phyloP scores from a whole-genome alignment of 139 green algal genomes.

The Chlamydomonas incerta region DNA sequence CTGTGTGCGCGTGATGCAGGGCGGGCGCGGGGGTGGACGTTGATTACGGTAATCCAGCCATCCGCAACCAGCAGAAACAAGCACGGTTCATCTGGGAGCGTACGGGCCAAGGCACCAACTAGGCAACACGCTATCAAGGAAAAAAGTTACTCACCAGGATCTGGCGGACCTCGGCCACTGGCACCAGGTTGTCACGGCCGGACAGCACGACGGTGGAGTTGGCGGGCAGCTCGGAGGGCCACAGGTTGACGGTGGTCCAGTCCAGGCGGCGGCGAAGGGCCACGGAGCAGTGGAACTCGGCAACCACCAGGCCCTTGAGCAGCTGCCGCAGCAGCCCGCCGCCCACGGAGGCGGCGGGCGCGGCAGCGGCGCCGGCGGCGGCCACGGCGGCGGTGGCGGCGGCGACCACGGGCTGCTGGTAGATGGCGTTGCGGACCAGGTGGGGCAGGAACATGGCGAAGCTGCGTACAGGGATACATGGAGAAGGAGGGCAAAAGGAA shows the following conservation, averaged over 20 bases:
- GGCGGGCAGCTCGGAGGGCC: conserved; percentile 45
- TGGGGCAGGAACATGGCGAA: conserved; percentile 60
- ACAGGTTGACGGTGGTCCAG: conserved; percentile 58
- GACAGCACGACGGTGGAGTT: conserved; percentile 34
- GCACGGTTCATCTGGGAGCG: too few relatives aligned
- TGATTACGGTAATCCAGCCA: too few relatives aligned
- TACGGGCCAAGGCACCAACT: too few relatives aligned
- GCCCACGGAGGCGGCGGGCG: background rate
- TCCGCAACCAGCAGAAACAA: too few relatives aligned
- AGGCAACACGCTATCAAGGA: too few relatives aligned
- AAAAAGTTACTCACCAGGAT: conserved; percentile 52
- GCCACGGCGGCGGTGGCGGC: background rate
- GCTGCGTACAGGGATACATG: background rate
- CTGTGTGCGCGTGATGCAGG: background rate
- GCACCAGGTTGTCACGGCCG: conserved; percentile 54
- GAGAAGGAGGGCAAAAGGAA: background rate
- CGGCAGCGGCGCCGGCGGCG: background rate
- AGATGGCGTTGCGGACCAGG: conserved; percentile 54
- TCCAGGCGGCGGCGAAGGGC: conserved; percentile 44
- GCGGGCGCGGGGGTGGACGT: too few relatives aligned
- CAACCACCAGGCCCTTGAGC: conserved; percentile 42
- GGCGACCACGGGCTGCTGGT: conserved; percentile 26
- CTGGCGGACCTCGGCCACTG: conserved; percentile 15
- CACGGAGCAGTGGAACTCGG: conserved; percentile 50
- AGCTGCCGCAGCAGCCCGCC: conserved; percentile 2